These are phyloP conservation scores for Ganoderma sinense DNA, from an alignment of 1,284 basidiomycete species.

Conservation along the genomic window DNA sequence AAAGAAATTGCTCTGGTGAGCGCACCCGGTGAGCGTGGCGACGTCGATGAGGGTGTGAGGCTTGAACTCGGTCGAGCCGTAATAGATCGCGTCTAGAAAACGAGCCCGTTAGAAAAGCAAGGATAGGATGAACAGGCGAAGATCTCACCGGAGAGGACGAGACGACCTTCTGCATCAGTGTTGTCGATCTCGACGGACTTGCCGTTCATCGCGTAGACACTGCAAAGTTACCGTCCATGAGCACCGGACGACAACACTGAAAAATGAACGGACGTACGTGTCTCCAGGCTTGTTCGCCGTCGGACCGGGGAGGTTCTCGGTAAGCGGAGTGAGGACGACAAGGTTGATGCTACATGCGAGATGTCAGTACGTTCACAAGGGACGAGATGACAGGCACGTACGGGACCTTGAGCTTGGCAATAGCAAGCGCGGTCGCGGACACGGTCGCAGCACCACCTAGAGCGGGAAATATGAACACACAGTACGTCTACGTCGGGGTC, in stretches of 20 bases:
- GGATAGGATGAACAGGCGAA: background rate
- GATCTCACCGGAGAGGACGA: conserved; percentile 72
- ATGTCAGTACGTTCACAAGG: background rate
- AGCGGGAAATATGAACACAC: conserved; percentile 3
- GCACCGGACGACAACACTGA: background rate
- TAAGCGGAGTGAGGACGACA: conserved; percentile 75
- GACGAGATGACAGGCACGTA: conserved; percentile 42
- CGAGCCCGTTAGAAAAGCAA: background rate
- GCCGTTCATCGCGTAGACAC: conserved; percentile 89
- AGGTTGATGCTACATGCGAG: conserved; percentile 70
- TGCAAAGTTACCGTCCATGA: conserved; percentile 36
- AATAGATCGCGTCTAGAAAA: conserved; percentile 80
- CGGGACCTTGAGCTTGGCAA: conserved; percentile 85
- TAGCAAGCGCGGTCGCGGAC: conserved; percentile 75
- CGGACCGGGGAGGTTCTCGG: conserved; percentile 90
- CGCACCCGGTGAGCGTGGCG: conserved; percentile 80
- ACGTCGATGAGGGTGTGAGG: conserved; percentile 88
- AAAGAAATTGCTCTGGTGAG: background rate
- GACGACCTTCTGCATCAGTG: conserved; percentile 88
- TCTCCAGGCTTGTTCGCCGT: conserved; percentile 91
- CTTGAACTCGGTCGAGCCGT: conserved; percentile 81
- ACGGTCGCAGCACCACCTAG: conserved; percentile 84
- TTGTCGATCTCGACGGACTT: conserved; percentile 91
- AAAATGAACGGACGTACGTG: conserved; percentile 53
- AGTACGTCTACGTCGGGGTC: background rate